These are phyloP conservation scores for Boletus reticuloceps DNA, from an alignment of 768 basidiomycete species.

Conservation along the genomic window DNA sequence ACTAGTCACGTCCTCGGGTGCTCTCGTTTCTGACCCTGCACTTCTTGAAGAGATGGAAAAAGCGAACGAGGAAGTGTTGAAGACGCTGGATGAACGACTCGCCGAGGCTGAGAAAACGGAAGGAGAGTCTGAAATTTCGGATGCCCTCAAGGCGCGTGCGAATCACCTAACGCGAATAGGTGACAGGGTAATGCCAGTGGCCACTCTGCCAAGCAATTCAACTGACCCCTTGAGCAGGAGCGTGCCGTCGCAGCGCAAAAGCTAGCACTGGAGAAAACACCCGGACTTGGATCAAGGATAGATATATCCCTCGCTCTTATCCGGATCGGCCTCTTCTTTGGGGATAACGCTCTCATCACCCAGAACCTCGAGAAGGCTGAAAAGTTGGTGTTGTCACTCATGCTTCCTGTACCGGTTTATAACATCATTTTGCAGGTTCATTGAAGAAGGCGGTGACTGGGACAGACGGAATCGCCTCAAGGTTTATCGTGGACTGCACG, in stretches of 20 bases:
- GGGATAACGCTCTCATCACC: constrained; percentile 69
- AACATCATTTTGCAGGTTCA: constrained; percentile 49
- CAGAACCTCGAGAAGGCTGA: constrained; percentile 76
- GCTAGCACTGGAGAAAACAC: constrained; percentile 85
- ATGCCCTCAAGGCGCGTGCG: constrained; percentile 80
- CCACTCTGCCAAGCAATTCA: neutral
- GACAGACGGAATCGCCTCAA: constrained; percentile 95
- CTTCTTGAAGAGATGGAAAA: constrained; percentile 33
- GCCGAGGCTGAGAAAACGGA: constrained; percentile 87
- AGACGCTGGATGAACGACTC: constrained; percentile 71
- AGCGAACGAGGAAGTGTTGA: constrained; percentile 69
- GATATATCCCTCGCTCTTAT: constrained; percentile 89
- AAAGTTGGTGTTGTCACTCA: constrained; percentile 49
- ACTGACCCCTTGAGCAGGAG: constrained; percentile 48
- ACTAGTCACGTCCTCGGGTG: constrained; percentile 49
- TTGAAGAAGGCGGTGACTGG: constrained; percentile 98
- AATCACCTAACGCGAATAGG: constrained; percentile 87
- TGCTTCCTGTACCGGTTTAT: neutral
- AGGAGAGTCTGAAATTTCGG: constrained; percentile 91
- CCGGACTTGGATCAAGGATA: constrained; percentile 89
- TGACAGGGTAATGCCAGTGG: constrained; percentile 51
- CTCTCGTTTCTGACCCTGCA: constrained; percentile 41
- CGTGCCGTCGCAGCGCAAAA: constrained; percentile 78
- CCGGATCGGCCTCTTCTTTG: constrained; percentile 88
- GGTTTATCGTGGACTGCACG: constrained; percentile 87